Evolutionary conservation across 495 filamentous ascomycete species (phyloP).

Genomic region (Penicillium diatomitis): DNA sequence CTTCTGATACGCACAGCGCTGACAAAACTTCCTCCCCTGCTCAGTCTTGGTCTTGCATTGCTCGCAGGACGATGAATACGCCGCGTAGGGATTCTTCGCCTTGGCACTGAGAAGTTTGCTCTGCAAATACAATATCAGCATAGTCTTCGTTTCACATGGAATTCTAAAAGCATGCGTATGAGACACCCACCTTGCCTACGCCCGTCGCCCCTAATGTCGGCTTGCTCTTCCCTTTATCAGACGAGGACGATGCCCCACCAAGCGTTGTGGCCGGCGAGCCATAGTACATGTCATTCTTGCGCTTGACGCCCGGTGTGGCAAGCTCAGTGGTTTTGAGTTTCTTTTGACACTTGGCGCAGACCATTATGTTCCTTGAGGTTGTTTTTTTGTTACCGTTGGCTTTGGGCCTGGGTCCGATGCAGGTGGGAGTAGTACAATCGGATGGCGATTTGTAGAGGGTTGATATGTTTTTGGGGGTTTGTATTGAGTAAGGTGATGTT

Average conservation of each 20-base stretch:
- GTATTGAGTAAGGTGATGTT: no score
- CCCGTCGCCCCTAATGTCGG: conserved; percentile 28
- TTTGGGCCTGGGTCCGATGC: background rate
- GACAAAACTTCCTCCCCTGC: conserved; percentile 52
- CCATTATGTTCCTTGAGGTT: conserved; percentile 39
- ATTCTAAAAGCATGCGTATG: background rate
- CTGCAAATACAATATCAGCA: conserved; percentile 21
- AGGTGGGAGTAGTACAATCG: conserved; percentile 1
- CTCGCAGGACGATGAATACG: conserved; percentile 53
- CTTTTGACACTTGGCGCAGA: conserved; percentile 60
- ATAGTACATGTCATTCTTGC: conserved; percentile 64
- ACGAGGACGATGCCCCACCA: conserved; percentile 20
- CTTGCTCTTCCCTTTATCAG: conserved; percentile 39
- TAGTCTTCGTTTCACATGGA: no score
- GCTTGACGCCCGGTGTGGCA: conserved; percentile 60
- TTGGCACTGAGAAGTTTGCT: conserved; percentile 60
- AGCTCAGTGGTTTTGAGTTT: conserved; percentile 53
- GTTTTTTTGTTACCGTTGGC: conserved; percentile 2
- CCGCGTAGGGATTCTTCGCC: conserved; percentile 62
- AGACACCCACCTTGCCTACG: conserved; percentile 24
- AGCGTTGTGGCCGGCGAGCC: conserved; percentile 53
- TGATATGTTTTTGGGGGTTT: no score
- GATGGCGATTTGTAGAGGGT: background rate
- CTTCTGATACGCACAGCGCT: conserved; percentile 57
- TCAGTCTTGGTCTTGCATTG: conserved; percentile 58